Percentiles rank a stretch among this genome's conserved stretches.
phyloP scores from a whole-genome alignment of 495 filamentous ascomycete genomes.

The Daldinia grandis region DNA sequence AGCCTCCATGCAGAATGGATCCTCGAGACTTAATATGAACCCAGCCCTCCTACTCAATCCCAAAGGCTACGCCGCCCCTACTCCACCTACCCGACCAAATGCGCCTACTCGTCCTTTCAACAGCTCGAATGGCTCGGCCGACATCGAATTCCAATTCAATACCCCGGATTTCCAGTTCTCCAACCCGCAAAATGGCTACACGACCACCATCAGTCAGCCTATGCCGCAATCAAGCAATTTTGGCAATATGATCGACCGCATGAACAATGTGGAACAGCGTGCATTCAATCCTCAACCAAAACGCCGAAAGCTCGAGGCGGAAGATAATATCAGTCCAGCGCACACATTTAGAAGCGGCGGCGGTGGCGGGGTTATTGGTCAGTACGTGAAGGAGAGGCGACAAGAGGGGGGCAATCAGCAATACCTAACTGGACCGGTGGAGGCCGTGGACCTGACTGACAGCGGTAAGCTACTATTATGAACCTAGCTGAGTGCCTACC shows the following conservation, averaged over 20 bases:
- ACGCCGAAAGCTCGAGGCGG: constrained; percentile 65
- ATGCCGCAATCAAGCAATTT: constrained; percentile 48
- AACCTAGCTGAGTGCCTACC: not conserved
- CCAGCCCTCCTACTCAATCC: constrained; percentile 52
- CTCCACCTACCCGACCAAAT: constrained; percentile 21
- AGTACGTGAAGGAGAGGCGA: constrained; percentile 67
- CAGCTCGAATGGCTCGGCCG: constrained; percentile 24
- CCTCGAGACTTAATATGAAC: constrained; percentile 42
- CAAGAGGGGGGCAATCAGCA: constrained; percentile 55
- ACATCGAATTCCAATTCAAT: constrained; percentile 42
- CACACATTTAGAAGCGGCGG: constrained; percentile 53
- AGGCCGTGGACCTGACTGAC: constrained; percentile 73
- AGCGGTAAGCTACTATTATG: constrained; percentile 49
- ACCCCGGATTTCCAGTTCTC: constrained; percentile 48
- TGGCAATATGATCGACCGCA: constrained; percentile 66
- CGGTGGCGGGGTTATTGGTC: constrained; percentile 66
- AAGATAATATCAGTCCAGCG: constrained; percentile 54
- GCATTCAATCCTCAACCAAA: constrained; percentile 66
- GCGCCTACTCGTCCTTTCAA: constrained; percentile 15
- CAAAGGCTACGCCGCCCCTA: constrained; percentile 34
- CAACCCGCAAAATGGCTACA: constrained; percentile 41
- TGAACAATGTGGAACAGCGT: constrained; percentile 77
- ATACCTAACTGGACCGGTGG: constrained; percentile 40
- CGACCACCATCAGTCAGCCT: constrained; percentile 12
- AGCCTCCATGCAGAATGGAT: constrained; percentile 40